phyloP scores from a whole-genome alignment of 345 rosid genomes.

The Dimocarpus longan region DNA sequence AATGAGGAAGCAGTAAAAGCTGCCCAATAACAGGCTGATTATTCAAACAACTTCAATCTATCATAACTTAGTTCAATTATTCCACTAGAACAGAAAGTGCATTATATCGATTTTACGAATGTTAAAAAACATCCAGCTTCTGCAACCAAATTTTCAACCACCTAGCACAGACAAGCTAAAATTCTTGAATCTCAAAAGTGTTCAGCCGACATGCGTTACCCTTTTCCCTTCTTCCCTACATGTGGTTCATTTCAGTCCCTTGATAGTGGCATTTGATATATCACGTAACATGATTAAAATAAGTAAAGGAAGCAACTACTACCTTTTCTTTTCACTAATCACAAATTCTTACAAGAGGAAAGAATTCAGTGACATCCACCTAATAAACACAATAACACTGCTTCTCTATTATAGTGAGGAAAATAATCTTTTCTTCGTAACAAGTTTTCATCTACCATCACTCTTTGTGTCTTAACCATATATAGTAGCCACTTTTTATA shows the following conservation, averaged over 20 bases:
- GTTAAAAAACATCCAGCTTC: background rate
- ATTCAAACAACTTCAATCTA: too few species aligned
- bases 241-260: background rate
- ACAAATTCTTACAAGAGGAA: background rate
- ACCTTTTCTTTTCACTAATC: background rate
- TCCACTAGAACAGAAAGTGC: too few species aligned
- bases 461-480: background rate
- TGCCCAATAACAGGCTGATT: too few species aligned
- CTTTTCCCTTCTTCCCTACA: background rate
- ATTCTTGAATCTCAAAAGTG: too few species aligned
- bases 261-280: background rate
- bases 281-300: background rate
- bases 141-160: background rate
- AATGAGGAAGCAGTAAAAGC: too few species aligned
- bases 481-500: background rate
- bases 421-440: background rate
- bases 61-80: too few species aligned
- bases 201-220: too few species aligned
- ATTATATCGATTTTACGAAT: too few species aligned
- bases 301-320: background rate
- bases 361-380: background rate
- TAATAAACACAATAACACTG: background rate
- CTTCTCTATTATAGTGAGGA: background rate
- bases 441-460: background rate
- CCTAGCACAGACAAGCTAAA: background rate